A percentile compares a stretch with the other conserved stretches of the same genome.
phyloP scores from a whole-genome alignment of 2,329 filamentous ascomycete species.

The Aspergillus latus region DNA sequence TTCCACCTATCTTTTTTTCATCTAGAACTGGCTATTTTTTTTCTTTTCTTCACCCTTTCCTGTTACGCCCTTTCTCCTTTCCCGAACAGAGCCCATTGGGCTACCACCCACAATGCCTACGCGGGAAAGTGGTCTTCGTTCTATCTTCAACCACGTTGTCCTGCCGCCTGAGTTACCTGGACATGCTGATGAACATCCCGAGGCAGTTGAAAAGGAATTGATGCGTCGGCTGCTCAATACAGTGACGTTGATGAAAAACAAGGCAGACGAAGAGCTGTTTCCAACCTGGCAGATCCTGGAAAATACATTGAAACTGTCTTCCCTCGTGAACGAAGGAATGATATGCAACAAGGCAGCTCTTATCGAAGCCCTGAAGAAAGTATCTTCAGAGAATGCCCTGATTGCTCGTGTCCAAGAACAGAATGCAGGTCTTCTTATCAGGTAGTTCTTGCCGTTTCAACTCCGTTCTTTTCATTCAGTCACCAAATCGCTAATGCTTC shows the following conservation, averaged over 20 bases:
- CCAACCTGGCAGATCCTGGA: slow-evolving; percentile 8
- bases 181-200: slow-evolving; percentile 30
- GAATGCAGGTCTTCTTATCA: slow-evolving; percentile 51
- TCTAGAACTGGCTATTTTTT: neutral
- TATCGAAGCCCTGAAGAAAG: slow-evolving; percentile 26
- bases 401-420: slow-evolving; percentile 50
- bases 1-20: no score
- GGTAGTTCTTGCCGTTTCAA: slow-evolving; percentile 13
- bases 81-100: neutral
- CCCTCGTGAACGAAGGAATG: slow-evolving; percentile 14
- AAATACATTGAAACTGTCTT: slow-evolving; percentile 18
- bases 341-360: slow-evolving; percentile 26
- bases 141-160: slow-evolving; percentile 37
- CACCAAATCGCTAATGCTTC: neutral
- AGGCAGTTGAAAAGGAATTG: slow-evolving; percentile 28
- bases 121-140: neutral
- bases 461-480: neutral
- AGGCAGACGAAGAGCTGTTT: neutral
- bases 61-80: neutral
- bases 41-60: no score
- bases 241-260: neutral
- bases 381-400: slow-evolving; percentile 36
- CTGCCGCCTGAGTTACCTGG: slow-evolving; percentile 43
- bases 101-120: slow-evolving; percentile 11
- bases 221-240: slow-evolving; percentile 28